These are phyloP conservation scores for Trichoderma gracile DNA, from an alignment of 2,329 filamentous ascomycete genomes.

Conservation along the genomic window DNA sequence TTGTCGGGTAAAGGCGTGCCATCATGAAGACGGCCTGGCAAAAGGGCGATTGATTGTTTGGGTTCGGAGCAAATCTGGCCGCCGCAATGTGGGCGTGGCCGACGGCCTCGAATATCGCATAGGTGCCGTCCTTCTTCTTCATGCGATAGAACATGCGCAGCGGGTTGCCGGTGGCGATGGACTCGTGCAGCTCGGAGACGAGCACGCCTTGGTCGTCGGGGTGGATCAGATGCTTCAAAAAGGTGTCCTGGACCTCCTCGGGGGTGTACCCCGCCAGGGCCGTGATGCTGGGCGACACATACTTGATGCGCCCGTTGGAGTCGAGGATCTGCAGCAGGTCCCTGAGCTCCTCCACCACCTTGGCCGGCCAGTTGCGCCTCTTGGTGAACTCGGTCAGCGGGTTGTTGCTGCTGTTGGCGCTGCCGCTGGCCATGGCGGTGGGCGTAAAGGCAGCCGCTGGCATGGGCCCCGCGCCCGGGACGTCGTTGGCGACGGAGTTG, in stretches of 20 bases:
- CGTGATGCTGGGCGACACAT: constrained; percentile 78
- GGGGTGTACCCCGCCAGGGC: constrained; percentile 72
- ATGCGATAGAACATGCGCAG: constrained; percentile 87
- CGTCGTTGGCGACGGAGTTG: constrained; percentile 40
- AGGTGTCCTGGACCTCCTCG: constrained; percentile 69
- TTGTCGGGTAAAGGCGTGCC: constrained; percentile 85
- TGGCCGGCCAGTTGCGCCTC: constrained; percentile 77
- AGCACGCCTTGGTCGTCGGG: constrained; percentile 82
- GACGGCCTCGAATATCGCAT: constrained; percentile 83
- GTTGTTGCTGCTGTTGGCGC: constrained; percentile 38
- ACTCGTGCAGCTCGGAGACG: constrained; percentile 84
- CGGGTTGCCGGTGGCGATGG: constrained; percentile 76
- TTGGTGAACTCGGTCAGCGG: constrained; percentile 61
- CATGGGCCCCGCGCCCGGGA: constrained; percentile 46
- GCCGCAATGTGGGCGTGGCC: constrained; percentile 86
- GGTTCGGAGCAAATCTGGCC: constrained; percentile 63
- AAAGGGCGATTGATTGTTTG: constrained; percentile 65
- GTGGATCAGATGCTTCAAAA: constrained; percentile 82
- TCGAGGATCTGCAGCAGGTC: constrained; percentile 88
- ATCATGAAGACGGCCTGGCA: constrained; percentile 94
- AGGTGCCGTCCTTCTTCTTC: constrained; percentile 69
- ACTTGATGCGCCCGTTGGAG: constrained; percentile 78
- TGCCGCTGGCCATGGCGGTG: constrained; percentile 39
- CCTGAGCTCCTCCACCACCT: constrained; percentile 84
- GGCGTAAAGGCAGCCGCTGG: constrained; percentile 44